These are phyloP conservation scores for Saccharomycopsis selenospora DNA, from an alignment of 805 yeast species.

Conservation along the genomic window DNA sequence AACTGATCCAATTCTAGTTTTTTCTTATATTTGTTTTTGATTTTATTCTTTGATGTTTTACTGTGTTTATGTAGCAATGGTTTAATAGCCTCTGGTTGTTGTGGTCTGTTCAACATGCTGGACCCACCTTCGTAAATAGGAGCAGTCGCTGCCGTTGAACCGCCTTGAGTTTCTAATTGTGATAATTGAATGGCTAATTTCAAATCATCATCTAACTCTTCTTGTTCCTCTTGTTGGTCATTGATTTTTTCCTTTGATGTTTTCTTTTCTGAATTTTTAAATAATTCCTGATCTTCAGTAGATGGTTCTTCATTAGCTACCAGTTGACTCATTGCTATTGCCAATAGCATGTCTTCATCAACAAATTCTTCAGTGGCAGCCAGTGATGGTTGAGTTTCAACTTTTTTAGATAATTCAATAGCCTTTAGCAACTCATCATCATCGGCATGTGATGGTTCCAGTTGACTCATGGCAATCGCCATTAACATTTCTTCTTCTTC, in stretches of 20 bases:
- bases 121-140: neutral
- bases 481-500: slow-evolving; percentile 18
- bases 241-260: neutral
- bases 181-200: slow-evolving; percentile 14
- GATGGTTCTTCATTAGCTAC: neutral
- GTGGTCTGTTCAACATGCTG: neutral
- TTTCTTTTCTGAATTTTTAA: neutral
- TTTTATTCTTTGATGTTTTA: neutral
- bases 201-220: slow-evolving; percentile 10
- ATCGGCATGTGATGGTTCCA: neutral
- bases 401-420: slow-evolving; percentile 10
- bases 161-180: slow-evolving; percentile 2
- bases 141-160: neutral
- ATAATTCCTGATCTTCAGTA: neutral
- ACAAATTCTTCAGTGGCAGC: neutral
- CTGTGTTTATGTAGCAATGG: neutral
- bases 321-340: no score
- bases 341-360: no score
- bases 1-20: neutral
- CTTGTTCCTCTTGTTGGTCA: neutral
- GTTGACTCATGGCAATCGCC: slow-evolving; percentile 19
- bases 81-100: neutral
- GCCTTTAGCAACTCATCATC: slow-evolving; percentile 7
- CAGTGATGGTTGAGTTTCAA: neutral
- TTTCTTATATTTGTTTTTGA: neutral